phyloP scores from a whole-genome alignment of 129 eudicot genomes.

The Logfia minima region DNA sequence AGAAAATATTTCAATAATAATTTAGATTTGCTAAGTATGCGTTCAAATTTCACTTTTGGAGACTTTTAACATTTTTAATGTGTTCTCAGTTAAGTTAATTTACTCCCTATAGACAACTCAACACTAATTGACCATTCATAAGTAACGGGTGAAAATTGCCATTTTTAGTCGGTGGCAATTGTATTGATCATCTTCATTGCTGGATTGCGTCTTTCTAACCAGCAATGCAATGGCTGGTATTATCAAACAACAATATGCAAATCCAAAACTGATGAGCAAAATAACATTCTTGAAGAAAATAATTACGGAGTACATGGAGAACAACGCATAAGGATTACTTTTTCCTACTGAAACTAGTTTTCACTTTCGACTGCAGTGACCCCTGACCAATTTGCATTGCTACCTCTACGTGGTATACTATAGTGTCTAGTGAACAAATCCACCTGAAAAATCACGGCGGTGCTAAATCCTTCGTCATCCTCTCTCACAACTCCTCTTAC shows the following conservation, averaged over 20 bases:
- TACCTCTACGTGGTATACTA: conserved; percentile 48
- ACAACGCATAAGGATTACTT: not conserved
- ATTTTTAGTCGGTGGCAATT: too few relatives aligned
- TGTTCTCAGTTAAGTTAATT: too few relatives aligned
- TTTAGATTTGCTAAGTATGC: too few relatives aligned
- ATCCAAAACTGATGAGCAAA: not conserved
- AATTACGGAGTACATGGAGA: not conserved
- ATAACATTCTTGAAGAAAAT: not conserved
- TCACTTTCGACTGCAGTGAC: conserved; percentile 40
- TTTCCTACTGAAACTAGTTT: not conserved
- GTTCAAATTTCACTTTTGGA: too few relatives aligned
- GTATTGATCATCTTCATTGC: too few relatives aligned
- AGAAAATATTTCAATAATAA: too few relatives aligned
- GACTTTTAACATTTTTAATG: too few relatives aligned
- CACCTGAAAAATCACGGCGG: conserved; percentile 47
- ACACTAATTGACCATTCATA: too few relatives aligned
- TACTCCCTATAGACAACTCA: too few relatives aligned
- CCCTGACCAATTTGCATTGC: conserved; percentile 47
- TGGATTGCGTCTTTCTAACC: not conserved
- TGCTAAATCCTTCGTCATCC: conserved; percentile 34
- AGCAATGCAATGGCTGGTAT: not conserved
- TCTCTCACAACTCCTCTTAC: conserved; percentile 43
- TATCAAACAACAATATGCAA: not conserved
- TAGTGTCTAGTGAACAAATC: conserved; percentile 43
- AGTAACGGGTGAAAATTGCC: too few relatives aligned